phyloP scores from a whole-genome alignment of 768 basidiomycete genomes.

The Lactifluus hygrophoroides region DNA sequence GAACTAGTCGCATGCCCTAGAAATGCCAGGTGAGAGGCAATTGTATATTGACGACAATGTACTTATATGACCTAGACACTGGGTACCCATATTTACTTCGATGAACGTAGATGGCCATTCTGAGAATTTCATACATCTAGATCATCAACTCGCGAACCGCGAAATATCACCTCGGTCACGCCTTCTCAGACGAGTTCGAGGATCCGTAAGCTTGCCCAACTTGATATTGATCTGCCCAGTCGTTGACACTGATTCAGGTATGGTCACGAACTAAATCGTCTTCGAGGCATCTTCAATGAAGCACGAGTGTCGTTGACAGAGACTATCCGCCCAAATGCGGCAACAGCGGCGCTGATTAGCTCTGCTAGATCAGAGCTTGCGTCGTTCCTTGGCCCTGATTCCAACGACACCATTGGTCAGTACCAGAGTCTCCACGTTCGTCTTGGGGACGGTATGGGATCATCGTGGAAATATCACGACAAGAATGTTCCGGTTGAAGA shows the following conservation, averaged over 20 bases:
- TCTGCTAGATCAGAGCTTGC: conserved; percentile 41
- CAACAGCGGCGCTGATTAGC: conserved; percentile 39
- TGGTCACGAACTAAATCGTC: conserved; percentile 43
- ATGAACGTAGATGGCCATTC: not conserved
- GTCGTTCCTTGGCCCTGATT: conserved; percentile 21
- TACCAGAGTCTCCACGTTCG: conserved; percentile 59
- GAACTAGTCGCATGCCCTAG: conserved; percentile 70
- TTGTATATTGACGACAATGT: conserved; percentile 6
- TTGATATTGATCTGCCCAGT: not conserved
- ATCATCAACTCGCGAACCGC: conserved; percentile 58
- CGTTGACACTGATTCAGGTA: conserved; percentile 33
- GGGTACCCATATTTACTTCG: conserved; percentile 34
- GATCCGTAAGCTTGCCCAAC: conserved; percentile 41
- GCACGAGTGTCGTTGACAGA: conserved; percentile 40
- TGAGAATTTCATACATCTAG: conserved; percentile 26
- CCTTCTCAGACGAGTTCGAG: conserved; percentile 49
- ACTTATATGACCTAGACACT: conserved; percentile 39
- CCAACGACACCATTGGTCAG: conserved; percentile 15
- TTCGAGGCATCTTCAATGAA: conserved; percentile 44
- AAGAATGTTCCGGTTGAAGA: conserved; percentile 42
- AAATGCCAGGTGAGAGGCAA: conserved; percentile 43
- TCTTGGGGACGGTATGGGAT: conserved; percentile 46
- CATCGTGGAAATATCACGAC: conserved; percentile 36
- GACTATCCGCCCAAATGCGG: conserved; percentile 46
- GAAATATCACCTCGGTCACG: conserved; percentile 52